These are phyloP conservation scores for Meira nashicola DNA, from an alignment of 1,284 basidiomycete species.

Conservation along the genomic window DNA sequence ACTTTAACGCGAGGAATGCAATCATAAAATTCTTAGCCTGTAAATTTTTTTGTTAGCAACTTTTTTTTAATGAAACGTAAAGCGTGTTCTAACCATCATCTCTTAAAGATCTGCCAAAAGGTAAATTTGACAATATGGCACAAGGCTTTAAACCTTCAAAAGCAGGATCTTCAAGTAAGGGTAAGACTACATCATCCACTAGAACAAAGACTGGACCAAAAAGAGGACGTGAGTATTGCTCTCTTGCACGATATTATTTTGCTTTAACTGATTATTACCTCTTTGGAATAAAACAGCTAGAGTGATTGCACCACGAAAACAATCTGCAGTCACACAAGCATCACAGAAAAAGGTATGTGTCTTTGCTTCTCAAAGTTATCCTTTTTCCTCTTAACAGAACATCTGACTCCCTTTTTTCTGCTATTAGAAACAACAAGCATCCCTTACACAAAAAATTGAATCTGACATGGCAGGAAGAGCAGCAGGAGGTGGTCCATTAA, in stretches of 20 bases:
- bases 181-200: slow-evolving; percentile 18
- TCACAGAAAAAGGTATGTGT: slow-evolving; percentile 19
- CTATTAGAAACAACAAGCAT: slow-evolving; percentile 24
- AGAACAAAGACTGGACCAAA: slow-evolving; percentile 29
- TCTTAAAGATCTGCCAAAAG: neutral
- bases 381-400: neutral
- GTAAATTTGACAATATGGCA: slow-evolving; percentile 21
- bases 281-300: slow-evolving; percentile 18
- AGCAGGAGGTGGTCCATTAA: slow-evolving; percentile 52
- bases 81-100: too few relatives aligned
- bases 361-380: neutral
- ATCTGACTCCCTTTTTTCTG: neutral
- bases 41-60: too few relatives aligned
- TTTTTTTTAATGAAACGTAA: too few relatives aligned
- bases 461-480: slow-evolving; percentile 35
- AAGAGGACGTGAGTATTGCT: slow-evolving; percentile 27
- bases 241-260: too few relatives aligned
- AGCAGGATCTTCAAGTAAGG: slow-evolving; percentile 8
- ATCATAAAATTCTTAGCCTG: too few relatives aligned
- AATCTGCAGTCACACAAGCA: slow-evolving; percentile 23
- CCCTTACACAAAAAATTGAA: slow-evolving; percentile 31
- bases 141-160: slow-evolving; percentile 40
- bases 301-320: slow-evolving; percentile 34
- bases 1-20: too few relatives aligned
- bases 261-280: too few relatives aligned